phyloP scores from a whole-genome alignment of 2,329 filamentous ascomycete genomes.

The Microcyclosporella mali region DNA sequence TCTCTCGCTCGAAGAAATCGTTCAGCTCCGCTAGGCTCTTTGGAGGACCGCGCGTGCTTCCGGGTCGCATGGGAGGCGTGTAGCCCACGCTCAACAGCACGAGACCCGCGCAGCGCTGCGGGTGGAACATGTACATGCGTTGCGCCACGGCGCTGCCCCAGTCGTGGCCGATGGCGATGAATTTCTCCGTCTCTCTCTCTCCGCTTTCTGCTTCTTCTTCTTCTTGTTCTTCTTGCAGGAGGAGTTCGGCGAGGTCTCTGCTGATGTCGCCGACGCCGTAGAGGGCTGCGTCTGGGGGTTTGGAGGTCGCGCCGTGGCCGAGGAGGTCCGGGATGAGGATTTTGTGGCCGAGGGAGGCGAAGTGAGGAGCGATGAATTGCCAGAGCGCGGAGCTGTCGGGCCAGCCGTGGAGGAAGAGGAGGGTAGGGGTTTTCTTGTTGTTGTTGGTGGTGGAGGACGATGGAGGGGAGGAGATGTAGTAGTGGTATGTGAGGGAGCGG shows the following conservation, averaged over 20 bases:
- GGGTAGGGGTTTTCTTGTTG: too few species aligned
- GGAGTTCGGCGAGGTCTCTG: conserved; percentile 36
- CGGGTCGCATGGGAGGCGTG: conserved; percentile 14
- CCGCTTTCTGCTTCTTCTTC: too few species aligned
- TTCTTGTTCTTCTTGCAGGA: conserved; percentile 36
- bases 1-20: conserved; percentile 23
- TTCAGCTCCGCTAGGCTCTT: conserved; percentile 27
- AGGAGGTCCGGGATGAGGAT: conserved; percentile 35
- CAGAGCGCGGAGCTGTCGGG: conserved; percentile 43
- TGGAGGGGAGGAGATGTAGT: conserved; percentile 30
- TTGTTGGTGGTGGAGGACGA: conserved; percentile 27
- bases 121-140: conserved; percentile 38
- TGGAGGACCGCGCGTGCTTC: conserved; percentile 34
- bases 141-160: conserved; percentile 36
- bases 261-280: conserved; percentile 34
- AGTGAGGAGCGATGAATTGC: conserved; percentile 35
- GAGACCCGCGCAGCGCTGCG: conserved; percentile 35
- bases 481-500: conserved; percentile 34
- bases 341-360: conserved; percentile 35
- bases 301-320: conserved; percentile 34
- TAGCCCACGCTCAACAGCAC: conserved; percentile 41
- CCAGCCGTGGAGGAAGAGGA: conserved; percentile 44
- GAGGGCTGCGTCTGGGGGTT: conserved; percentile 32
- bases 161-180: conserved; percentile 4
- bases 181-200: conserved; percentile 5